These are phyloP conservation scores for Colletotrichum tropicicola DNA, from an alignment of 2,329 filamentous ascomycete species.

Conservation along the genomic window DNA sequence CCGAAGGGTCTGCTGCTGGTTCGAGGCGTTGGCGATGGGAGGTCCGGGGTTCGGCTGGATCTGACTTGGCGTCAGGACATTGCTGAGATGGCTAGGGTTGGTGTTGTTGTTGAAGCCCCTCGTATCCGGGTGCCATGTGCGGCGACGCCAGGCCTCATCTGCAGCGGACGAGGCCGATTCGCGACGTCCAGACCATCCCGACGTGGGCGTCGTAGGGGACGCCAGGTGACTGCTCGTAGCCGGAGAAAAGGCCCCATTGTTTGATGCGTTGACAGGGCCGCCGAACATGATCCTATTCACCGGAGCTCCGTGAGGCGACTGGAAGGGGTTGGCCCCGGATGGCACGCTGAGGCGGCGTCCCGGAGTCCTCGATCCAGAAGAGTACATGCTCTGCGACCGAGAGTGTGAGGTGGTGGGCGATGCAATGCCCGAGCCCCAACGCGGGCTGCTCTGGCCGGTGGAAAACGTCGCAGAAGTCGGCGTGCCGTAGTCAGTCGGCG, in stretches of 20 bases:
- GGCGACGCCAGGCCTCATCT: conserved; percentile 82
- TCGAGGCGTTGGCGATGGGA: conserved; percentile 55
- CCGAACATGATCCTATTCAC: conserved; percentile 65
- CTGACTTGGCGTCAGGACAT: conserved; percentile 75
- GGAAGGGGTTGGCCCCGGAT: conserved; percentile 78
- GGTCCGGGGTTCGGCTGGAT: conserved; percentile 63
- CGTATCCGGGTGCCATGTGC: conserved; percentile 91
- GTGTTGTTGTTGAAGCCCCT: conserved; percentile 69
- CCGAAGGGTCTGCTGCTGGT: conserved; percentile 68
- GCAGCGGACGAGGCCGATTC: conserved; percentile 70
- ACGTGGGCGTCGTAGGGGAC: conserved; percentile 71
- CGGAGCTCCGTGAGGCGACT: conserved; percentile 66
- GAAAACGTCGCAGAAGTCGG: conserved; percentile 87
- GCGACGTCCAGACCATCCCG: conserved; percentile 66
- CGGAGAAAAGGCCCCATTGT: conserved; percentile 63
- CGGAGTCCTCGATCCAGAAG: conserved; percentile 69
- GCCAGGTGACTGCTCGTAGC: conserved; percentile 68
- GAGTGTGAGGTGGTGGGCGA: conserved; percentile 79
- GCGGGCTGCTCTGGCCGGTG: conserved; percentile 78
- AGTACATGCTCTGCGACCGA: conserved; percentile 77
- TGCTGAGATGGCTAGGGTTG: conserved; percentile 75
- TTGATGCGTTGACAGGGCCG: conserved; percentile 63
- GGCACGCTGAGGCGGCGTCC: conserved; percentile 85
- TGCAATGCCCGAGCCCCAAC: conserved; percentile 72
- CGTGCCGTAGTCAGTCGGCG: conserved; percentile 80